Evolutionary conservation across 768 basidiomycete species (phyloP).

Genomic region (Antrodiella citrinella): DNA sequence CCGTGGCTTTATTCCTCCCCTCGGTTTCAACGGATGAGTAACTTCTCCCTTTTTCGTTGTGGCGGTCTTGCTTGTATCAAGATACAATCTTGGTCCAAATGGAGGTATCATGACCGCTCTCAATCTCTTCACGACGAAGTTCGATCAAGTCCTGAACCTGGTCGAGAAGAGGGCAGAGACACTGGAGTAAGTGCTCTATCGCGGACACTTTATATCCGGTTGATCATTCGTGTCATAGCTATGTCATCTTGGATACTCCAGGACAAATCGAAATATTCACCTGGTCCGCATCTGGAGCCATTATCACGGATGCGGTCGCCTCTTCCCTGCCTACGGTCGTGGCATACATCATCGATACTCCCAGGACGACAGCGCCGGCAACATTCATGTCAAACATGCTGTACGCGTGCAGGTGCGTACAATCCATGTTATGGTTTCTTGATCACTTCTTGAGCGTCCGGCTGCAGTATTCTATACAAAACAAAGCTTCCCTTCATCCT

Average conservation of each 20-base stretch:
- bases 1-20: conserved; percentile 33
- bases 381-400: conserved; percentile 99
- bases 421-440: not conserved
- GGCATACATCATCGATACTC: conserved; percentile 97
- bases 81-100: conserved; percentile 97
- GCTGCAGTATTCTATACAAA: conserved; percentile 80
- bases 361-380: conserved; percentile 86
- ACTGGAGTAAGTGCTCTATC: conserved; percentile 62
- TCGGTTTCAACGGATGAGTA: conserved; percentile 1
- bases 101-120: conserved; percentile 96
- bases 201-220: not conserved
- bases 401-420: conserved; percentile 85
- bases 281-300: conserved; percentile 98
- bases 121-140: conserved; percentile 97
- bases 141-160: conserved; percentile 89
- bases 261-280: conserved; percentile 99
- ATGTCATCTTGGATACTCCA: conserved; percentile 93
- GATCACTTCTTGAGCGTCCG: not conserved
- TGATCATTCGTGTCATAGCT: conserved; percentile 35
- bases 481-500: conserved; percentile 95
- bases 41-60: conserved; percentile 5
- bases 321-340: conserved; percentile 90
- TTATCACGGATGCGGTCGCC: conserved; percentile 96
- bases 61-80: conserved; percentile 22
- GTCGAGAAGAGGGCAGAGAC: conserved; percentile 86